Base-by-base conservation (phyloP, 768 basidiomycete species). In the Rhizopogon sp. region DNA sequence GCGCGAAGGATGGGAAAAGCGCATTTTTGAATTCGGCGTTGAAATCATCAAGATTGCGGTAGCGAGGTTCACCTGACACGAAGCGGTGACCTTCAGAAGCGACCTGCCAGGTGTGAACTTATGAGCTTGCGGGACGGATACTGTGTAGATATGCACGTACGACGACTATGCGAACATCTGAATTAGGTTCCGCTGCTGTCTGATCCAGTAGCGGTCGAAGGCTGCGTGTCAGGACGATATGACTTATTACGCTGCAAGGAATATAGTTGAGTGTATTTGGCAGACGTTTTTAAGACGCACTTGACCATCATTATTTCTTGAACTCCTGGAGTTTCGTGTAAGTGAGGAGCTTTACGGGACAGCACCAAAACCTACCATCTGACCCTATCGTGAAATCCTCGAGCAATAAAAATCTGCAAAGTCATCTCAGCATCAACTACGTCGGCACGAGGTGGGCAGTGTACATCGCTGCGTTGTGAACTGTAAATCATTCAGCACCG, bases 161-260 rank as follows among this genome's bases (percentile, higher is more conserved):
- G 53, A 80, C 77, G 9, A 86, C 73, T 13, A 88, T 73, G 16
- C 86, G 79, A 45, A 85, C 84, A 56, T 87, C 86, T 0, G 81
- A 74, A 22, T 69, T 68, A 0, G 74, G 67, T 44, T 75, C 66
- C 14, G 70, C 58, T 0, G 82, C 78, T 1, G 86, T 87, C 50
- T 70, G 65, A 40, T 68, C 20, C 20, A 20, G 20, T 20, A 20
- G 20, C 20, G 20, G 20, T 20, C 2, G 20, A 20, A 20, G 20
- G 20, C 1, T 20, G 20, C 20, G 20, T 20, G 20, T 20, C 20
- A 20, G 20, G 20, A 20, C 20, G 20, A 20, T 20, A 2, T 20
- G 20, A 20, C 20, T 20, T 20, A 20, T 20, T 20, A 20, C 20
- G 2, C 20, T 20, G 20, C 20, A 20, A 20, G 20, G 2, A 20